Percentiles rank a stretch among this genome's conserved stretches.
phyloP scores from a whole-genome alignment of 768 basidiomycete genomes.

The Hebeloma cylindrosporum region DNA sequence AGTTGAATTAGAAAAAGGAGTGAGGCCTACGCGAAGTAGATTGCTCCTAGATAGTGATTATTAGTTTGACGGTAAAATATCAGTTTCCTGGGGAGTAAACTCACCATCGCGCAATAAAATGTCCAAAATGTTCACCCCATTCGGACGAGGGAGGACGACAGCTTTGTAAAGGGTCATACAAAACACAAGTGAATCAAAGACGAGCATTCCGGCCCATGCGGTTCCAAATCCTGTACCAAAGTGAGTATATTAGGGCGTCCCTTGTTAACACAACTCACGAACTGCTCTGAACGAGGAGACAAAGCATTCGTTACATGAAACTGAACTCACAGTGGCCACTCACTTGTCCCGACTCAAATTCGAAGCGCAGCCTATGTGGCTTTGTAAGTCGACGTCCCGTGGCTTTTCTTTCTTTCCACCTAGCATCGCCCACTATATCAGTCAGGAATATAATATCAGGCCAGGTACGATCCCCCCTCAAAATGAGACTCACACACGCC shows the following conservation, averaged over 20 bases:
- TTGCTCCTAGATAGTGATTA: no score
- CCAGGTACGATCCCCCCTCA: not conserved
- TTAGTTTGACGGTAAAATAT: no score
- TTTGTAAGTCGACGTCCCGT: slow-evolving; percentile 16
- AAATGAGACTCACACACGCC: slow-evolving; percentile 30
- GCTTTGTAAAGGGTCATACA: slow-evolving; percentile 43
- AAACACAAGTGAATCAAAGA: slow-evolving; percentile 42
- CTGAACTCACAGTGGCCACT: slow-evolving; percentile 11
- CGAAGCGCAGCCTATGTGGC: slow-evolving; percentile 25
- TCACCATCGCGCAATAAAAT: slow-evolving; percentile 42
- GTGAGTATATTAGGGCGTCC: not conserved
- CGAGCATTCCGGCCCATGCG: slow-evolving; percentile 41
- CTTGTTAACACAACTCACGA: slow-evolving; percentile 19
- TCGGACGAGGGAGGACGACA: slow-evolving; percentile 23
- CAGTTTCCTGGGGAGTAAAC: no score
- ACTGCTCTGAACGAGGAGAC: slow-evolving; percentile 18
- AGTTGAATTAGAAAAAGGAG: not conserved
- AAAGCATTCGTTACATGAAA: not conserved
- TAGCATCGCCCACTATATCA: slow-evolving; percentile 29
- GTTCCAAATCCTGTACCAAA: slow-evolving; percentile 27
- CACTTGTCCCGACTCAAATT: slow-evolving; percentile 23
- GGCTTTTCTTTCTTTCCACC: slow-evolving; percentile 18
- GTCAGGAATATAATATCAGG: slow-evolving; percentile 2
- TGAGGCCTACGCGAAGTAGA: slow-evolving; percentile 37
- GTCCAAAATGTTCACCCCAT: slow-evolving; percentile 27